A percentile compares a stretch with the other conserved stretches of the same genome.
Conservation (phyloP, 2,329 filamentous ascomycete species). For the Penicillium sp. region DNA sequence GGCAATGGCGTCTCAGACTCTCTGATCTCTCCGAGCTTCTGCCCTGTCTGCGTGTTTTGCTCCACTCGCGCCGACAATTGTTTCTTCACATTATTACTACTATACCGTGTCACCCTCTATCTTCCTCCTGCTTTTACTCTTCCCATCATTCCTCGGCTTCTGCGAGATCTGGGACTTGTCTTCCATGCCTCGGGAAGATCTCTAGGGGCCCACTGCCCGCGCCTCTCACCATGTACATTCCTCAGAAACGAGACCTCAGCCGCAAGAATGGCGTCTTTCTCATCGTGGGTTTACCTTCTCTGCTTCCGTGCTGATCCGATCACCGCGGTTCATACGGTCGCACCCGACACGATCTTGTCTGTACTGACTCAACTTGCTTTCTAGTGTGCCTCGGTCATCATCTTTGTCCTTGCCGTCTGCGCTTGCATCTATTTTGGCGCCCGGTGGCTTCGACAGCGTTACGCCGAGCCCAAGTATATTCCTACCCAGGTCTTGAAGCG, state of each 20-base stretch:
- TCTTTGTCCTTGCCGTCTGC: conserved; percentile 38
- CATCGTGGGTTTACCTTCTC: conserved; percentile 31
- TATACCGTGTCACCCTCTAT: background rate
- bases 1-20: conserved; percentile 5
- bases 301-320: conserved; percentile 12
- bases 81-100: conserved; percentile 3
- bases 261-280: conserved; percentile 35
- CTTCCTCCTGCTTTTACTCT: conserved; percentile 13
- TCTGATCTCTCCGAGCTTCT: background rate
- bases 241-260: conserved; percentile 24
- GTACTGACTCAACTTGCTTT: conserved; percentile 12
- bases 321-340: background rate
- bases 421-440: conserved; percentile 41
- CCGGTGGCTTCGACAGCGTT: conserved; percentile 48
- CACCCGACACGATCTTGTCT: background rate
- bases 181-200: conserved; percentile 26
- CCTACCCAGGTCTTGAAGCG: conserved; percentile 56
- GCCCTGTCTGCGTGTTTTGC: background rate
- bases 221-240: conserved; percentile 29
- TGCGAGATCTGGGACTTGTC: background rate
- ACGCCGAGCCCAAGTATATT: conserved; percentile 56
- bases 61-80: conserved; percentile 23
- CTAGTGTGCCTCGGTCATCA: conserved; percentile 36
- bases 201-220: conserved; percentile 24
- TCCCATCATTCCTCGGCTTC: conserved; percentile 10